phyloP scores from a whole-genome alignment of 164 flowering plant genomes.

The Berberis vulgaris region DNA sequence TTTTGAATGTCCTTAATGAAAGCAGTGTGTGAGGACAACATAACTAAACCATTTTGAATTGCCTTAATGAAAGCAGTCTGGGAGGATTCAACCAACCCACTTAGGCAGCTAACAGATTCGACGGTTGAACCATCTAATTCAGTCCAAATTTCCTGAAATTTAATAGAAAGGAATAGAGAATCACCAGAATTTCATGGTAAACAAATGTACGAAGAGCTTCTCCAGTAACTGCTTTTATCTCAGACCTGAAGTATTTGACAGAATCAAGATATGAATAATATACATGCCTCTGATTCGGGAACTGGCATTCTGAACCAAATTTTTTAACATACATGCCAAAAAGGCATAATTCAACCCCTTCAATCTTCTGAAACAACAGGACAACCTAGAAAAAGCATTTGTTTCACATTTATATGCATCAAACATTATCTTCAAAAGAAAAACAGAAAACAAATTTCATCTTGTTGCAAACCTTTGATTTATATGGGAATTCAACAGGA shows the following conservation, averaged over 20 bases:
- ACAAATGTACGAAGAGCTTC: conserved; percentile 59
- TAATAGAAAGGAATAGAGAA: too few species aligned
- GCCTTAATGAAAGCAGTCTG: too few species aligned
- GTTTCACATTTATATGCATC: background rate
- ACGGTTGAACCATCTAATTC: too few species aligned
- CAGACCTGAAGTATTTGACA: conserved; percentile 57
- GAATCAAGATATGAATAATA: conserved; percentile 64
- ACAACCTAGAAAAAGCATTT: conserved; percentile 26
- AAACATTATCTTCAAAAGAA: background rate
- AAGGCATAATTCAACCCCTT: conserved; percentile 55
- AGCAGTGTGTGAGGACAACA: too few species aligned
- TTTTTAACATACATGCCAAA: conserved; percentile 58
- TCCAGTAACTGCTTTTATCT: conserved; percentile 23
- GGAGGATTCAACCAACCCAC: too few species aligned
- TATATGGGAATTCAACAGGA: background rate
- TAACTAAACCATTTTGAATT: too few species aligned
- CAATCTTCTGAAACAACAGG: conserved; percentile 54
- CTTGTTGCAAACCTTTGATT: background rate
- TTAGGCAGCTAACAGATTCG: too few species aligned
- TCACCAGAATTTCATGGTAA: conserved; percentile 58
- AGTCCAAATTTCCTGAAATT: too few species aligned
- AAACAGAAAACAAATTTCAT: background rate
- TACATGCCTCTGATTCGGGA: conserved; percentile 43
- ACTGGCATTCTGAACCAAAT: conserved; percentile 45
- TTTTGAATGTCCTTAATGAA: too few species aligned